Conservation (phyloP, 306 rosid species). For the Citrullus colocynthis region DNA sequence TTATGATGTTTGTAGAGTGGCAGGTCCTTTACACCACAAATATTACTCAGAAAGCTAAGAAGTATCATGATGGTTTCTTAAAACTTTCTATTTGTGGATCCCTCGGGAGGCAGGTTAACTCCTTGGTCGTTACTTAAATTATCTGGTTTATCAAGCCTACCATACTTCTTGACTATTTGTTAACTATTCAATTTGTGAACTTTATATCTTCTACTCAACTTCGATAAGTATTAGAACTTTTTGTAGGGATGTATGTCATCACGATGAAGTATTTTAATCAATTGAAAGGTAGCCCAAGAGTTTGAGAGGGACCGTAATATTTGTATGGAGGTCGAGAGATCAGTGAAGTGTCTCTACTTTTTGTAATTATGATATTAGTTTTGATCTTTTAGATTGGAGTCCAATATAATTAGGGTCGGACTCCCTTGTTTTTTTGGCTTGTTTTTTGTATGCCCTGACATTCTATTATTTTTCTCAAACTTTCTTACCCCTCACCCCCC, state of each 20-base stretch:
- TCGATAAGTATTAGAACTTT: neutral
- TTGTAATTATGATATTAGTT: neutral
- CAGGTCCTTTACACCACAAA: slow-evolving; percentile 71
- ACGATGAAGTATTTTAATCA: neutral
- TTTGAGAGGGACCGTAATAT: neutral
- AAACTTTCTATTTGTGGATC: slow-evolving; percentile 34
- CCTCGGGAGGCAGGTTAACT: slow-evolving; percentile 48
- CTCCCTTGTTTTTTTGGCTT: neutral
- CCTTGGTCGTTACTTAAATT: neutral
- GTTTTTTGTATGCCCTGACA: too few relatives aligned
- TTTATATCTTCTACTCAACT: neutral
- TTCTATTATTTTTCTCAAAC: neutral
- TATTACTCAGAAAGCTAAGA: slow-evolving; percentile 74
- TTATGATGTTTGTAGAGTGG: slow-evolving; percentile 40
- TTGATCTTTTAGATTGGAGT: neutral
- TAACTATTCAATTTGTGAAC: neutral
- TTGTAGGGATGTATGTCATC: neutral
- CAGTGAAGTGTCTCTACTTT: neutral
- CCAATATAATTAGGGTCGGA: neutral
- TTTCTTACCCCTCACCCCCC: neutral
- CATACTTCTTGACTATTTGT: neutral
- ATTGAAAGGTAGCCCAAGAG: neutral
- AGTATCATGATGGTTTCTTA: slow-evolving; percentile 70
- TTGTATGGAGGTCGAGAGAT: neutral
- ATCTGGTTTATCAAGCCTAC: slow-evolving; percentile 6